A percentile compares a stretch with the other conserved stretches of the same genome.
phyloP scores from a whole-genome alignment of 108 stramenopile species.

The Skeletonema potamos region DNA sequence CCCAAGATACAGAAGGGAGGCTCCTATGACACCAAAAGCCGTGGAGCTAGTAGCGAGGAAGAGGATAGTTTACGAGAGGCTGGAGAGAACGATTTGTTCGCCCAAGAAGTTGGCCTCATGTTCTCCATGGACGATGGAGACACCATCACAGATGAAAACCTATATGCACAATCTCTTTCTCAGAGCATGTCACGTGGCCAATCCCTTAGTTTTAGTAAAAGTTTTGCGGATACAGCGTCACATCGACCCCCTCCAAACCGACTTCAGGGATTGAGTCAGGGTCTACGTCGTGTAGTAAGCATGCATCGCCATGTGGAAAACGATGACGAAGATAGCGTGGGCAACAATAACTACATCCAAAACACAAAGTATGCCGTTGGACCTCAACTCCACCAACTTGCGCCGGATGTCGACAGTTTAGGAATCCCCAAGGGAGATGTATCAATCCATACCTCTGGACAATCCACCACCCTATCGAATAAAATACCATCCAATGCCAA shows the following conservation, averaged over 20 bases:
- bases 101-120: slow-evolving; percentile 44
- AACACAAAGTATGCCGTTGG: slow-evolving; percentile 21
- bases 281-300: slow-evolving; percentile 6
- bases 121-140: slow-evolving; percentile 47
- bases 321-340: slow-evolving; percentile 13
- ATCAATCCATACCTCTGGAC: slow-evolving; percentile 12
- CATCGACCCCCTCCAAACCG: slow-evolving; percentile 1
- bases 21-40: not conserved
- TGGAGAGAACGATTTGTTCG: slow-evolving; percentile 41
- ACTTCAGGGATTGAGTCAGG: slow-evolving; percentile 1
- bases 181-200: slow-evolving; percentile 10
- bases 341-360: slow-evolving; percentile 9
- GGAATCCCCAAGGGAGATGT: too few species aligned
- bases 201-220: slow-evolving; percentile 15
- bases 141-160: slow-evolving; percentile 29
- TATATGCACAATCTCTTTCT: slow-evolving; percentile 2
- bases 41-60: slow-evolving; percentile 1
- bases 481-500: slow-evolving; percentile 38
- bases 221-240: not conserved
- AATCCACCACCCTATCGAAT: slow-evolving; percentile 28
- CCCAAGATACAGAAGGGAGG: not conserved
- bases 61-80: slow-evolving; percentile 22
- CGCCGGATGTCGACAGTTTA: too few species aligned
- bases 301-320: slow-evolving; percentile 10
- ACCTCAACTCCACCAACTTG: not conserved